These are phyloP conservation scores for Plasmodium inui DNA, from an alignment of 169 alveolate species.

Conservation along the genomic window DNA sequence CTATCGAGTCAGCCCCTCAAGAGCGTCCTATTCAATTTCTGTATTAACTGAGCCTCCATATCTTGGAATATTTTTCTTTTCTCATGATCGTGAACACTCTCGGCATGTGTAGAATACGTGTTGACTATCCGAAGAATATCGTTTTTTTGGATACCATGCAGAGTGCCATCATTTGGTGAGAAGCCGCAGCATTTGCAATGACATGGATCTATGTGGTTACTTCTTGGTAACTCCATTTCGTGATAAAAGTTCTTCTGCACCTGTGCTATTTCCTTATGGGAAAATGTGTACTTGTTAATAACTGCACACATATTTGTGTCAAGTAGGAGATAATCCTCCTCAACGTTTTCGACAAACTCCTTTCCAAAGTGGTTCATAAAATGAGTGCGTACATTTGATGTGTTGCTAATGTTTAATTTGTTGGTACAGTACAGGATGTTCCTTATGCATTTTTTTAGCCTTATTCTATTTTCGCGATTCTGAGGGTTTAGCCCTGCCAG, in stretches of 20 bases:
- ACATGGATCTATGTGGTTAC: conserved; percentile 1
- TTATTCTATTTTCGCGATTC: background rate
- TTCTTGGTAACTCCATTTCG: conserved; percentile 26
- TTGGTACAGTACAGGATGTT: conserved; percentile 49
- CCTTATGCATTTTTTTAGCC: conserved; percentile 29
- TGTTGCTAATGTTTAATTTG: conserved; percentile 43
- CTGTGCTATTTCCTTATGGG: conserved; percentile 20
- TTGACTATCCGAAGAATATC: conserved; percentile 12
- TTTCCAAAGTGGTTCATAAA: conserved; percentile 33
- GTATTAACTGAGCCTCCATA: background rate
- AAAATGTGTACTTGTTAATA: conserved; percentile 40
- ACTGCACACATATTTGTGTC: conserved; percentile 15
- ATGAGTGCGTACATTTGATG: conserved; percentile 24
- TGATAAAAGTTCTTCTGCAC: background rate
- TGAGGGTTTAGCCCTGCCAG: background rate
- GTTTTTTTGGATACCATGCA: conserved; percentile 3
- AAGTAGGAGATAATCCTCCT: conserved; percentile 15
- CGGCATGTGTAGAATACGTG: conserved; percentile 2
- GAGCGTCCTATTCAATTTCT: background rate
- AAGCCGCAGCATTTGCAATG: conserved; percentile 20
- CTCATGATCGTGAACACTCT: background rate
- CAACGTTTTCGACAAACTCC: conserved; percentile 28
- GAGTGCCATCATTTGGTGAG: background rate
- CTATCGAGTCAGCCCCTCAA: background rate
- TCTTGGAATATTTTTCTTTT: background rate